Base-by-base conservation (phyloP, 441 rosid genomes). In the Adansonia grandidieri region DNA sequence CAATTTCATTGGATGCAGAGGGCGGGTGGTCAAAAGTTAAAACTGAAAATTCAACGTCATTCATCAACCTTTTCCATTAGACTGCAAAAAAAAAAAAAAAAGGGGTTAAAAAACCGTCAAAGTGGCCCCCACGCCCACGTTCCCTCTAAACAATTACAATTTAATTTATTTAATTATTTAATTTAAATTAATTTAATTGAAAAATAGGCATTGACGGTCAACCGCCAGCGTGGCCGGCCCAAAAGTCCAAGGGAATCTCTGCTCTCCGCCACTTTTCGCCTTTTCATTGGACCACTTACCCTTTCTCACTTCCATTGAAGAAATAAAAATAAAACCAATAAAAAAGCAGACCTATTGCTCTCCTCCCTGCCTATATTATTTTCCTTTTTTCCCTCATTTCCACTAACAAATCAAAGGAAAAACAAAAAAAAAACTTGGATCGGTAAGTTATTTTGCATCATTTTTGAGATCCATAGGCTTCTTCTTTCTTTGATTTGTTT, bases 191-290 rank as follows among this genome's bases (percentile, higher is more conserved):
- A 4, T 37, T 37, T 37, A 37, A 37, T 37, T 37, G 42, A 37
- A 37, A 37, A 37, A 37, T 19, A 57, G 8, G 42, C 48, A 37
- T 86, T 78, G 86, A 81, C 83, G 65, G 90, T 83, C 87, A 76
- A 82, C 56, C 5, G 72, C 79, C 86, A 81, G 78, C 86, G 80
- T 78, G 82, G 79, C 67, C 6, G n/a, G 47, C 44, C 19, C 32
- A 20, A 13, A 45, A 44, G 51, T 76, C 76, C 78, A 78, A 79
- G 85, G 82, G 84, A 81, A 78, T 80, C 82, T 76, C 80, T 71
- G 80, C 48, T 84, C 17, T 48, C 24, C 70, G 40, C 48, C 81
- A 84, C 82, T 37, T 81, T 90, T 86, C 88, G 6, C 0, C 4
- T 19, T 62, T 0, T 40, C 1, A 86, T 84, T 88, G 87, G 90